phyloP scores from a whole-genome alignment of 306 rosid genomes.

The Sphenostylis stenocarpa region DNA sequence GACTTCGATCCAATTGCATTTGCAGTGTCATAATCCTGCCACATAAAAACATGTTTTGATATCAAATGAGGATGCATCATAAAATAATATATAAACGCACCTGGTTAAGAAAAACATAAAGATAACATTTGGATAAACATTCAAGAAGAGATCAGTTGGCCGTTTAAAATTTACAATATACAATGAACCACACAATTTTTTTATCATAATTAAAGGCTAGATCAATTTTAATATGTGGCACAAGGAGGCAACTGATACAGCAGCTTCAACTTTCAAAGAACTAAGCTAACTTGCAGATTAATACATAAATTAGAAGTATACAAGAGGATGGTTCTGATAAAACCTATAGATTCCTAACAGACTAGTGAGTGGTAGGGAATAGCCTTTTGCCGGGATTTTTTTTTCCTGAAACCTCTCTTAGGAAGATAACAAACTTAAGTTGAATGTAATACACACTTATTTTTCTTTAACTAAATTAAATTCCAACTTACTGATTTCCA shows the following conservation, averaged over 20 bases:
- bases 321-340: not conserved
- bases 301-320: not conserved
- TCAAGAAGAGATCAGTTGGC: constrained; percentile 19
- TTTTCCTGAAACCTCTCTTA: not conserved
- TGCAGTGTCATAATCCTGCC: constrained; percentile 72
- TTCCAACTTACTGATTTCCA: not conserved
- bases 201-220: constrained; percentile 23
- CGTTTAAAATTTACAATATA: not conserved
- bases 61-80: constrained; percentile 36
- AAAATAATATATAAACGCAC: not conserved
- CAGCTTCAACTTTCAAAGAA: constrained; percentile 23
- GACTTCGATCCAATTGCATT: constrained; percentile 85
- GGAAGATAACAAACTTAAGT: not conserved
- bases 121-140: constrained; percentile 13
- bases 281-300: not conserved
- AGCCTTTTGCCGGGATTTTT: not conserved
- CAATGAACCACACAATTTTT: not conserved
- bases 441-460: not conserved
- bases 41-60: constrained; percentile 31
- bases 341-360: not conserved
- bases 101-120: constrained; percentile 15
- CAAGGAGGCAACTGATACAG: not conserved
- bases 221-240: constrained; percentile 13
- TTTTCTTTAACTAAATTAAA: constrained; percentile 24
- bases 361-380: not conserved